A percentile compares a stretch with the other conserved stretches of the same genome.
These are phyloP conservation scores for Penicillium thymicola DNA, from an alignment of 2,329 filamentous ascomycete genomes.

Conservation along the genomic window DNA sequence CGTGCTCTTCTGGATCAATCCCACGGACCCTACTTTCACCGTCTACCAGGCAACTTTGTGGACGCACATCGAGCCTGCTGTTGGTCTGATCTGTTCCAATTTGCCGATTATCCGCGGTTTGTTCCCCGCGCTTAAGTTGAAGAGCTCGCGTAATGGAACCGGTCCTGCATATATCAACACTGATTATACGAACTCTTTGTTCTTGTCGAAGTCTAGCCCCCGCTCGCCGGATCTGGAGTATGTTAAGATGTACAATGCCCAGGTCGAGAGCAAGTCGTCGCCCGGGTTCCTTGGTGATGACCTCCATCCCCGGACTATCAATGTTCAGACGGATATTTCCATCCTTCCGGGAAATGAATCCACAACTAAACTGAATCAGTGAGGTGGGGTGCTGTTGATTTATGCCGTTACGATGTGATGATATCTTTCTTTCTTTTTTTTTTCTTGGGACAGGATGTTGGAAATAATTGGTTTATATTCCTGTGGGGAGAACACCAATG, in stretches of 20 bases:
- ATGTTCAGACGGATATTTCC: constrained; percentile 32
- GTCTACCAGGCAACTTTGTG: constrained; percentile 35
- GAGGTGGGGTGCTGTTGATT: neutral
- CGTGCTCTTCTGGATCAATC: constrained; percentile 33
- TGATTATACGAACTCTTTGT: constrained; percentile 22
- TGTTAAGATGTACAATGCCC: constrained; percentile 26
- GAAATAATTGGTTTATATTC: neutral
- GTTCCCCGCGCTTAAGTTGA: constrained; percentile 28
- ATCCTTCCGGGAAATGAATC: constrained; percentile 25
- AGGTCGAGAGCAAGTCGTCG: constrained; percentile 11
- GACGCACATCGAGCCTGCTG: constrained; percentile 36
- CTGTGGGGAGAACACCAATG: neutral
- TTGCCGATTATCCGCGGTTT: constrained; percentile 36
- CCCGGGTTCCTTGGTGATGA: constrained; percentile 13
- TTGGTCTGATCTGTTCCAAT: constrained; percentile 36
- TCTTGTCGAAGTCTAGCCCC: constrained; percentile 23
- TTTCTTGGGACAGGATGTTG: neutral
- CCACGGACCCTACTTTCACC: constrained; percentile 31
- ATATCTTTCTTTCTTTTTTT: neutral
- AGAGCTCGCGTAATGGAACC: constrained; percentile 20
- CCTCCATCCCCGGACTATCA: constrained; percentile 23
- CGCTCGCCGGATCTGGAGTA: constrained; percentile 28
- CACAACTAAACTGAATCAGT: neutral
- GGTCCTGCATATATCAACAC: constrained; percentile 28
- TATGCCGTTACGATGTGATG: constrained; percentile 18